Base-by-base conservation (phyloP, 148 eudicot genomes). In the Rheum nobile region DNA sequence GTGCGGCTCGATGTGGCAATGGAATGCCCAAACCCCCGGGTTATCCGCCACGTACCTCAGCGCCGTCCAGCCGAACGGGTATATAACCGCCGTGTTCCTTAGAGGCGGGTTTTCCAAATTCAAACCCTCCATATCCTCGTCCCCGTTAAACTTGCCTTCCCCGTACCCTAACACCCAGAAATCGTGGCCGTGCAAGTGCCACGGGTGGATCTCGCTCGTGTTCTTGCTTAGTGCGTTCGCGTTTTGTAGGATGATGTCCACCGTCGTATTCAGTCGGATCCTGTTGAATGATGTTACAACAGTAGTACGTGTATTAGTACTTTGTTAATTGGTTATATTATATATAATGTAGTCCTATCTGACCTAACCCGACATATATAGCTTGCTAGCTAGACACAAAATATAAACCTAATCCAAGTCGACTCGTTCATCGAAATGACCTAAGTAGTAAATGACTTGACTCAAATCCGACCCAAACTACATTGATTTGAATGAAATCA, bases 161-260 rank as follows among this genome's bases (percentile, higher is more conserved):
- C 98, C 98, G 28, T 93, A 93, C 1, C 92, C 98, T 78, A 90
- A 80, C 14, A 93, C 92, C 98, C 98, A 93, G 63, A 93, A 93
- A 68, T 93, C 91, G 76, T 93, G 98, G 16, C 98, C 98, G 28
- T 92, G 98, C 67, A 92, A 74, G 48, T 92, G 98, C 98, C 98
- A 92, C 0, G 98, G 98, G 72, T 93, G 98, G 14, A 82, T 86
- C 47, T 93, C 98, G 47, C 98, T 90, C 0, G 70, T 77, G 59
- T 86, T 77, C 3, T 34, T 65, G 1, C 50, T 50, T 19, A 93
- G 71, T 0, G 87, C 90, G 16, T 93, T 93, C 0, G 98, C 94
- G 65, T 93, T 93, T 39, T 93, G 98, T 4, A 93, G 79, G 19
- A 93, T 86, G 12, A 93, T 83, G 37, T 93, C 98, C 0, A 93